A percentile compares a stretch with the other conserved stretches of the same genome.
phyloP scores from a whole-genome alignment of 2,329 filamentous ascomycete genomes.

The Diaporthe sp. region DNA sequence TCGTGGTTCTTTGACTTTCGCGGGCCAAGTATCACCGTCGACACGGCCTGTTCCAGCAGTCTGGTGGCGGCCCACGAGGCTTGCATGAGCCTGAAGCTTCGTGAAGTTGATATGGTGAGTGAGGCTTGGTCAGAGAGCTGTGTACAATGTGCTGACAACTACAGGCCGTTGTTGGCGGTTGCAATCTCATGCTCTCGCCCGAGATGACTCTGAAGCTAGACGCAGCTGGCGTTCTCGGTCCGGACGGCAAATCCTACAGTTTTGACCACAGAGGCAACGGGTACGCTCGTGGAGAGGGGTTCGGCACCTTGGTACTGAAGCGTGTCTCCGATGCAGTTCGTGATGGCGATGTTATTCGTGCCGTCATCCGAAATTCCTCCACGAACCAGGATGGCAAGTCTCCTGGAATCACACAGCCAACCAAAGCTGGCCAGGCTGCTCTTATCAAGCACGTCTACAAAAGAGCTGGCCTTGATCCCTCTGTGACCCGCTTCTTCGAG shows the following conservation, averaged over 20 bases:
- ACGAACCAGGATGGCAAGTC: constrained; percentile 49
- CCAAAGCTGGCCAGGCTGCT: constrained; percentile 48
- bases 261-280: constrained; percentile 60
- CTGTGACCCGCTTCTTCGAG: constrained; percentile 46
- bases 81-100: constrained; percentile 25
- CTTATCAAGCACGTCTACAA: constrained; percentile 50
- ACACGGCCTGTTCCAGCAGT: constrained; percentile 54
- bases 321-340: constrained; percentile 58
- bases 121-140: constrained; percentile 10
- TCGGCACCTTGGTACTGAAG: constrained; percentile 65
- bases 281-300: constrained; percentile 66
- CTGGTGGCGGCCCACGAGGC: constrained; percentile 47
- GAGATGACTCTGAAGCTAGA: constrained; percentile 39
- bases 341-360: constrained; percentile 54
- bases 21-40: constrained; percentile 51
- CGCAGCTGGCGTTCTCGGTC: constrained; percentile 39
- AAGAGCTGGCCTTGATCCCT: constrained; percentile 46
- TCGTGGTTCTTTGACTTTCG: constrained; percentile 52
- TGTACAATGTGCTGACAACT: neutral
- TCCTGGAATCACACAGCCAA: constrained; percentile 48
- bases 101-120: constrained; percentile 44
- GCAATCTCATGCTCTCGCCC: constrained; percentile 42
- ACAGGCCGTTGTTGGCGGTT: constrained; percentile 44
- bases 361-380: constrained; percentile 52
- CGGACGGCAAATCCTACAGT: constrained; percentile 42